Base-by-base conservation (phyloP, 2,329 filamentous ascomycete genomes). In the Epichloe aotearoae region DNA sequence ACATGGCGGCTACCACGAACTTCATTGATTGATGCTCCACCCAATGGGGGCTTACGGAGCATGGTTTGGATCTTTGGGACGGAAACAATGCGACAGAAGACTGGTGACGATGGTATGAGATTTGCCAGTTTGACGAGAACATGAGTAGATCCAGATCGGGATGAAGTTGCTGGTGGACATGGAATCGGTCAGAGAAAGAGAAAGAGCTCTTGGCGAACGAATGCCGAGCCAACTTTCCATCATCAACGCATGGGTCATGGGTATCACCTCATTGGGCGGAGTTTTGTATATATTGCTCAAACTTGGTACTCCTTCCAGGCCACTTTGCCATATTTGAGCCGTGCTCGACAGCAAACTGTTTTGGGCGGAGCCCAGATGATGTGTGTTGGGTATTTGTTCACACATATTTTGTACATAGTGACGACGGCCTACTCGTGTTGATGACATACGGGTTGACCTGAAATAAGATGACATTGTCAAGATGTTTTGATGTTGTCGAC, bases 211-310 rank as follows among this genome's bases (percentile, higher is more conserved):
- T 43, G 47, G 40, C 39, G 30, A 12, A 49, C 14, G 47, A 20
- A 26, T 44, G 47, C 39, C 39, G 38, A 38, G 40, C 30, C 26
- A 30, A 30, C 26, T 8, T 30, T 30, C 26, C 26, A 8, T 30
- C 26, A 30, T 30, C 40, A 26, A 40, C 36, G 36, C 23, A 47
- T n/a, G 20, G 46, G 23, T 20, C 14, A 37, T 30, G 14, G 50
- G 50, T 44, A 39, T 19, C 33, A 23, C n/a, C 30, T 49, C 41
- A 47, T 48, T 46, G 46, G 50, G 46, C 39, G 54, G 54, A 54
- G 54, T 55, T 55, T 52, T 49, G 41, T 45, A 52, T 43, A 46
- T 45, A 17, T 14, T 23, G 2, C 15, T 5, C 10, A 15, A 3
- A 43, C 14, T 11, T 41, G 39, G n/a, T 11, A 5, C 4, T 19